phyloP scores from a whole-genome alignment of 805 yeast species.

The Wickerhamomyces queroliae region DNA sequence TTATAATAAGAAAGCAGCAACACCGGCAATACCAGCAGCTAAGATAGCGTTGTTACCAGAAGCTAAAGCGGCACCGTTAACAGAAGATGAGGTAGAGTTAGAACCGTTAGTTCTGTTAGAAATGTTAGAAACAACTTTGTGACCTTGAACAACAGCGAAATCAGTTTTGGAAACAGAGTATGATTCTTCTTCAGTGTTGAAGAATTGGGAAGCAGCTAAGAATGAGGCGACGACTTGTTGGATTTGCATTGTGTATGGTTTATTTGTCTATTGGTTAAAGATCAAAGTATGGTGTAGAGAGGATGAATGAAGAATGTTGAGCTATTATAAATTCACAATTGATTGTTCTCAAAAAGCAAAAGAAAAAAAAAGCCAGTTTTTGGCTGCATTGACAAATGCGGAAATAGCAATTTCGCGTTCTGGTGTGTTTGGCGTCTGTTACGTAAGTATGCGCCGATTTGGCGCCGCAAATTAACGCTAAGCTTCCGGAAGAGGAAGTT shows the following conservation, averaged over 20 bases:
- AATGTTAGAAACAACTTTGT: constrained; percentile 9
- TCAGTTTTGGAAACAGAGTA: constrained; percentile 5
- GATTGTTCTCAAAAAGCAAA: no score
- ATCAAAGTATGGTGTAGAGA: not conserved
- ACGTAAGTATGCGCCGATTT: no score
- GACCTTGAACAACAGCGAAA: constrained; percentile 12
- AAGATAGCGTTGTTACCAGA: constrained; percentile 16
- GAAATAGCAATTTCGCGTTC: no score
- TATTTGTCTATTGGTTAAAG: not conserved
- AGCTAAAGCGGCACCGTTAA: constrained; percentile 16
- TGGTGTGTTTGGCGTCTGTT: no score
- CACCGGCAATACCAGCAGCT: constrained; percentile 18
- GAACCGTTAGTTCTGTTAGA: constrained; percentile 19
- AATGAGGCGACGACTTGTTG: constrained; percentile 25
- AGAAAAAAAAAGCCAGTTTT: no score
- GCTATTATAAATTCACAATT: not conserved
- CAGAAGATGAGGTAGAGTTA: constrained; percentile 17
- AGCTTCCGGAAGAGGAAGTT: no score
- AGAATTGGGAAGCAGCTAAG: constrained; percentile 19
- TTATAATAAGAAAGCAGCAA: constrained; percentile 22
- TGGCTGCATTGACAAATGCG: no score
- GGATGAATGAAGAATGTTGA: not conserved
- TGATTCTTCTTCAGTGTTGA: constrained; percentile 6
- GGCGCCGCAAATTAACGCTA: no score
- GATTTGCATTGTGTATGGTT: constrained; percentile 18